Base-by-base conservation (phyloP, 331 rosid genomes). In the Malus hybrid region DNA sequence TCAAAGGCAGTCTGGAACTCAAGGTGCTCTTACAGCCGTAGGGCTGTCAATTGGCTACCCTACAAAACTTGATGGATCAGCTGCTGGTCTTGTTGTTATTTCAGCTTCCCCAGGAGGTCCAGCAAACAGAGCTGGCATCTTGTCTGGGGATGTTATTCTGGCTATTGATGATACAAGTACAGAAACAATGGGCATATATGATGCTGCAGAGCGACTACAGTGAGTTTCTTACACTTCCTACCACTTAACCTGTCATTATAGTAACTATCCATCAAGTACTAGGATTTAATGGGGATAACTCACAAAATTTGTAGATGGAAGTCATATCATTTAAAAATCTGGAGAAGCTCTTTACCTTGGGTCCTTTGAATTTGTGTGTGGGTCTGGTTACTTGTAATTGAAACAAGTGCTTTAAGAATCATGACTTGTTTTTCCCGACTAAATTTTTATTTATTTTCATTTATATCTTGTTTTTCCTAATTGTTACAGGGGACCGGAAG, bases 1-100 rank as follows among this genome's bases (percentile, higher is more conserved):
- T 84, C 90, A 88, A 92, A 92, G 97, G 93, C 96, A 92, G 99
- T 94, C 99, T 80, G 99, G 99, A 87, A 87, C 97, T 77, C 89
- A 79, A 86, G 97, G 96, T 14, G 86, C 97, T 79, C 85, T 94
- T 86, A 94, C 99, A 71, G 99, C 97, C 67, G 87, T 94, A 42
- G 99, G 99, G 73, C 77, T 94, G 81, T 94, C 99, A 32, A 92
- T 94, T 82, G 93, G 99, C 82, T 92, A 92, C 83, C 89, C 92
- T 70, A 82, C 91, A 44, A 84, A 84, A 80, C 70, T 63, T 78
- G 87, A 89, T 72, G 86, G 75, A 77, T 88, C 83, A 50, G 68
- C 92, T 70, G 81, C 83, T 82, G 96, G 97, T 77, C 97, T 92
- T 78, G 76, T 86, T 74, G 96, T 92, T 63, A 82, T 92, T 75